Evolutionary conservation across 2,329 filamentous ascomycete species (phyloP).

Genomic region (Fusarium udum): DNA sequence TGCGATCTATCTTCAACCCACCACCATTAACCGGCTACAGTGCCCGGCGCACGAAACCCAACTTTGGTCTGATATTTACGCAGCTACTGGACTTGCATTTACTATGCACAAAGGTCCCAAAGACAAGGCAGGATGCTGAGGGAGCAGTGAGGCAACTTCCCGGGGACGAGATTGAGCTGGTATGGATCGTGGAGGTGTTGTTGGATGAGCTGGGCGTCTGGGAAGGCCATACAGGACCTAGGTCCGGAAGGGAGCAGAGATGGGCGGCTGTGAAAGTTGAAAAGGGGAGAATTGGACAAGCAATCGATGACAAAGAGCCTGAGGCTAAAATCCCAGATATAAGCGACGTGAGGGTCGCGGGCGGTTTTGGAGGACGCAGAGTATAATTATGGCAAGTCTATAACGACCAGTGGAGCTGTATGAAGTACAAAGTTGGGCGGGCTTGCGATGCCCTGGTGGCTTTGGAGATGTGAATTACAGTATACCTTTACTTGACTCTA

Average conservation of each 20-base stretch:
- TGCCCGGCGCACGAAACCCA: constrained; percentile 55
- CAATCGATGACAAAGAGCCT: constrained; percentile 43
- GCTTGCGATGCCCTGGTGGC: neutral
- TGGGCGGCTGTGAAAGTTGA: constrained; percentile 61
- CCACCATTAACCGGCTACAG: constrained; percentile 36
- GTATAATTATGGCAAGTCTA: neutral
- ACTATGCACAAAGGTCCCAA: constrained; percentile 58
- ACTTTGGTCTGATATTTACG: constrained; percentile 64
- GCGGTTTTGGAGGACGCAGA: constrained; percentile 17
- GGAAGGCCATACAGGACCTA: constrained; percentile 47
- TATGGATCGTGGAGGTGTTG: constrained; percentile 62
- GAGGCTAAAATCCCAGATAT: neutral
- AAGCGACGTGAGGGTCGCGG: constrained; percentile 6
- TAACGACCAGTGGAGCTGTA: neutral
- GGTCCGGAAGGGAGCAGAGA: constrained; percentile 58
- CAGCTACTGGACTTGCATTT: constrained; percentile 66
- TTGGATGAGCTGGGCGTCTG: constrained; percentile 61
- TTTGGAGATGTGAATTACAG: neutral
- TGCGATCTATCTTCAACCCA: constrained; percentile 61
- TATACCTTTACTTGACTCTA: neutral
- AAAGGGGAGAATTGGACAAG: constrained; percentile 52
- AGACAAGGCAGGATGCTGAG: constrained; percentile 53
- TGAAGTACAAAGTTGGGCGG: neutral
- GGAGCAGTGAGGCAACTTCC: constrained; percentile 3
- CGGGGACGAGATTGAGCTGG: constrained; percentile 36